Evolutionary conservation across 768 basidiomycete species (phyloP), one percentile per base, ranked within the genome.

Genomic region (Pisolithus orientalis): DNA sequence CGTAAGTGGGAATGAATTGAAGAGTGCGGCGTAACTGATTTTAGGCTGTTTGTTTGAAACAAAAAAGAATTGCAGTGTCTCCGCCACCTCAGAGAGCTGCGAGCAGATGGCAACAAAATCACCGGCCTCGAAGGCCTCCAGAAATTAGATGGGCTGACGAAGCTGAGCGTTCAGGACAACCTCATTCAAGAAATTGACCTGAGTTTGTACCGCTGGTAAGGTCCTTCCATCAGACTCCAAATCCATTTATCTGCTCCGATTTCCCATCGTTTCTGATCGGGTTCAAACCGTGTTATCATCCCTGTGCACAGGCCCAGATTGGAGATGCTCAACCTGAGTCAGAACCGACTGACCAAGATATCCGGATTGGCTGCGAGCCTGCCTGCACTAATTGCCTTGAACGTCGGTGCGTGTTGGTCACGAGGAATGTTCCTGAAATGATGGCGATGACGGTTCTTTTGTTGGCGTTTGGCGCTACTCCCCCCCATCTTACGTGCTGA

Each of bases 51-150:
- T 58, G 28, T 46, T 39, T 55, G 24, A 47, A 53, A 51, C 47
- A 45, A 53, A 58, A 31, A 64, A 96, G 94, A 96, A 66, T 74
- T 98, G 28, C 78, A 80, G 54, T 90, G 88, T 65, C 78, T 98
- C 51, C 78, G 82, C 54, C 91, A 90, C 65, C 73, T 98, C 51
- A 81, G 91, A 34, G 93, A 97, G 65, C 80, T 99, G 50, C 86
- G 82, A 51, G 88, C 89, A n/a, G 92, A 98, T 64, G 80, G 82
- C 48, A 98, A 97, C 71, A 76, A 75, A 64, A 85, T 99, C 57
- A 70, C 66, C 16, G 82, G 77, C 62, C 60, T 91, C 14, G 83
- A 86, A 39, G 93, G 94, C 1, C 72, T 99, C 43, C 79, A 87
- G 63, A 75, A 74, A 53, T 79, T 97, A 74, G 87, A 89, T 59